phyloP scores from a whole-genome alignment of 2,329 filamentous ascomycete genomes.

The Exophiala aquamarina region DNA sequence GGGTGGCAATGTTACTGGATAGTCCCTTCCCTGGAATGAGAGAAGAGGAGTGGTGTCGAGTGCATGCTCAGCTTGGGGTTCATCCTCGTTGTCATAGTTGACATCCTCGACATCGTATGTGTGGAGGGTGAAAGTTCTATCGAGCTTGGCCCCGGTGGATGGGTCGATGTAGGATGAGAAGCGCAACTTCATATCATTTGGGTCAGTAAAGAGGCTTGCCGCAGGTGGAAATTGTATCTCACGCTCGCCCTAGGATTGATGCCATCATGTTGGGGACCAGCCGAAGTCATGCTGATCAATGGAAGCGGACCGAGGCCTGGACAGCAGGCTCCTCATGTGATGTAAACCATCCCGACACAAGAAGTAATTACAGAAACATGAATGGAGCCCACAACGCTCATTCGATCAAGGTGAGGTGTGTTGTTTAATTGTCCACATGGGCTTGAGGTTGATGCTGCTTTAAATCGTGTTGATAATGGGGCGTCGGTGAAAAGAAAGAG shows the following conservation, averaged over 20 bases:
- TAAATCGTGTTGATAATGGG: too few relatives aligned
- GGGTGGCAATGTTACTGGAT: background rate
- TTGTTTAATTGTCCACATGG: too few relatives aligned
- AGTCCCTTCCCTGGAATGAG: background rate
- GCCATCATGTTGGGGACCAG: background rate
- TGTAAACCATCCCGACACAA: too few relatives aligned
- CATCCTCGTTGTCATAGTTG: constrained; percentile 31
- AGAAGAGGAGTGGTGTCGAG: constrained; percentile 19
- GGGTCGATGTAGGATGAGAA: constrained; percentile 87
- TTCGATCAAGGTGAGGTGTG: too few relatives aligned
- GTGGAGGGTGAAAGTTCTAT: constrained; percentile 75
- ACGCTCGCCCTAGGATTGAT: constrained; percentile 23
- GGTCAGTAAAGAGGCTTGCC: constrained; percentile 2
- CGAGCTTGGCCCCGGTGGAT: constrained; percentile 78
- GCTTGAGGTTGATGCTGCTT: too few relatives aligned
- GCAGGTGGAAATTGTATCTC: background rate
- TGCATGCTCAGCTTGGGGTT: background rate
- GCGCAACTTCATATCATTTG: constrained; percentile 56
- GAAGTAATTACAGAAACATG: too few relatives aligned
- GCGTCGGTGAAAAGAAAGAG: too few relatives aligned
- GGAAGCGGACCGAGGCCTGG: too few relatives aligned
- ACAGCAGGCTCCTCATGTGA: too few relatives aligned
- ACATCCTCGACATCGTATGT: constrained; percentile 39
- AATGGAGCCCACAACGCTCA: too few relatives aligned
- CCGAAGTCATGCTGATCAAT: constrained; percentile 1